Base-by-base conservation (phyloP, 1,284 basidiomycete species). In the Cerrena zonata region DNA sequence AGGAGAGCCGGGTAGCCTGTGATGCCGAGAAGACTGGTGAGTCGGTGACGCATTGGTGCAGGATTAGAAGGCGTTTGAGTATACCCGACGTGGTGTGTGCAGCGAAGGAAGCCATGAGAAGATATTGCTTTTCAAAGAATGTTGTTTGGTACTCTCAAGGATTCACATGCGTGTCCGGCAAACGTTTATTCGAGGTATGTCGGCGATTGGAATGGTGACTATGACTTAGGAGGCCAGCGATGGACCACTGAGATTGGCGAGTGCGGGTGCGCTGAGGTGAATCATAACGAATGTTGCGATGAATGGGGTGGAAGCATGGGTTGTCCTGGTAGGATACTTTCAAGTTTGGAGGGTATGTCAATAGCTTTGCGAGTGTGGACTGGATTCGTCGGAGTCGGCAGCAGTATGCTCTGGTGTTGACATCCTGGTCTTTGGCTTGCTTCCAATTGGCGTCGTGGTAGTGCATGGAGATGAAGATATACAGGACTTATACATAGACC, bases 141-240 rank as follows among this genome's bases (percentile, higher is more conserved):
- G 82, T 85, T 63, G 89, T 86, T 62, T 90, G 89, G 67, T 88
- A 89, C 66, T 89, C 88, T 44, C 87, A 71, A n/a, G 26, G 37
- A 39, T 48, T 41, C 2, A 39, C 11, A 19, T 19, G 4, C 21
- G 25, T 27, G 3, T 37, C 22, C 11, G 23, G 26, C 5, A 48
- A 25, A 49, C 30, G 38, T 40, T 43, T 27, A 37, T 25, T 26
- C 4, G 11, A 19, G 13, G 30, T 39, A 15, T 39, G 37, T n/a
- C n/a, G n/a, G n/a, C n/a, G n/a, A n/a, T n/a, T n/a, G 21, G 13
- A 4, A 15, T 19, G 65, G 71, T 50, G 51, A 85, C 88, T 86
- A 89, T 85, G 27, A 79, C 77, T 58, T 79, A 78, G 0, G 84
- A 86, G 5, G 87, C 72, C 18, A 83, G 56, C 5, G 69, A 73